Evolutionary conservation across 805 yeast species (phyloP).

Genomic region (Candida silvicultrix): DNA sequence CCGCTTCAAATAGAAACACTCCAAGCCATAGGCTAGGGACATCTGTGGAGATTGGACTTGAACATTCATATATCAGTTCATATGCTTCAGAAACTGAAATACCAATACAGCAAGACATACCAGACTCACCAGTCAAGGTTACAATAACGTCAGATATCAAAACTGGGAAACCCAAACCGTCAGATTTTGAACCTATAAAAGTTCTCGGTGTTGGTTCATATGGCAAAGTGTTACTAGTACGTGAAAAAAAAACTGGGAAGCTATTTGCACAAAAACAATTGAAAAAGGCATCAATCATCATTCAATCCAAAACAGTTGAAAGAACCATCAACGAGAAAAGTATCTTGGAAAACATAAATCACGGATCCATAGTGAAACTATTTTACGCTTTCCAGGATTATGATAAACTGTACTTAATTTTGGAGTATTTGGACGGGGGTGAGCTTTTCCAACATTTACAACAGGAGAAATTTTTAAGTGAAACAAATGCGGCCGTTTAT

Average conservation of each 20-base stretch:
- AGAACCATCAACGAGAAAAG: slow-evolving; percentile 77
- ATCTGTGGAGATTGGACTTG: slow-evolving; percentile 44
- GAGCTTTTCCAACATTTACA: slow-evolving; percentile 92
- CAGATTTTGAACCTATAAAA: slow-evolving; percentile 67
- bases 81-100: not conserved
- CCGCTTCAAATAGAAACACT: slow-evolving; percentile 20
- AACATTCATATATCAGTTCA: slow-evolving; percentile 27
- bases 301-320: slow-evolving; percentile 51
- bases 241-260: slow-evolving; percentile 53
- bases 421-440: slow-evolving; percentile 87
- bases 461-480: slow-evolving; percentile 88
- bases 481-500: slow-evolving; percentile 88
- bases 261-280: slow-evolving; percentile 84
- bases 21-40: slow-evolving; percentile 32
- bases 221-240: slow-evolving; percentile 78
- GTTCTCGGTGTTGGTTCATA: slow-evolving; percentile 86
- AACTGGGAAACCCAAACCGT: slow-evolving; percentile 21
- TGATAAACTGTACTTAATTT: slow-evolving; percentile 63
- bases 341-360: slow-evolving; percentile 63
- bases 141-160: not conserved
- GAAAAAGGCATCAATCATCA: slow-evolving; percentile 72
- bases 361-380: slow-evolving; percentile 76
- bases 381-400: slow-evolving; percentile 81
- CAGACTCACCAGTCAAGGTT: not conserved
- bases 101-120: not conserved